Conservation (phyloP, 2,329 filamentous ascomycete species). For the Chaetothyriales sp. region DNA sequence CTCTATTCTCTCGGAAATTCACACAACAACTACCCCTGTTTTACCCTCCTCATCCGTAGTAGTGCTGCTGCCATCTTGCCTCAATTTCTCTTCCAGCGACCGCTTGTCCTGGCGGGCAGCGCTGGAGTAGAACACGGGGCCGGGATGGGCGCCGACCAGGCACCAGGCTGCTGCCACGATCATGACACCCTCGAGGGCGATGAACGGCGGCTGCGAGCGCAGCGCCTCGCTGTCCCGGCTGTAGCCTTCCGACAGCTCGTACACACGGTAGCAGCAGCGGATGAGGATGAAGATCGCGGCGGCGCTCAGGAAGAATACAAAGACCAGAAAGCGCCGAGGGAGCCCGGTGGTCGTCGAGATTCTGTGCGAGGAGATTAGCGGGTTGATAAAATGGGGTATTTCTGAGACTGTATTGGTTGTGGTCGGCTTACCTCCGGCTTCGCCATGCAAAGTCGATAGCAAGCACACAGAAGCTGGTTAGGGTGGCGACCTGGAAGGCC, state of each 20-base stretch:
- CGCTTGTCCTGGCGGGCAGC: neutral
- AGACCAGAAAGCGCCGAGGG: slow-evolving; percentile 37
- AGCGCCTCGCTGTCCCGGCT: slow-evolving; percentile 39
- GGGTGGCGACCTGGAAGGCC: slow-evolving; percentile 28
- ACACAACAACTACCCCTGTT: too few relatives aligned
- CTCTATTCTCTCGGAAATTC: too few relatives aligned
- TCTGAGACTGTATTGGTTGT: neutral
- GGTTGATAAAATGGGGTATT: too few relatives aligned
- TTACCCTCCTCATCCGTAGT: too few relatives aligned
- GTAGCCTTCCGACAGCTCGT: slow-evolving; percentile 43
- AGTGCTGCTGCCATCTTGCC: neutral
- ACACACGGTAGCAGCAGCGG: slow-evolving; percentile 51
- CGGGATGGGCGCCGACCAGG: neutral
- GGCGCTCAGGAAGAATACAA: slow-evolving; percentile 41
- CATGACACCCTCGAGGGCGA: slow-evolving; percentile 42
- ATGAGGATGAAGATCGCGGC: slow-evolving; percentile 52
- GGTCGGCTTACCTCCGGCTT: slow-evolving; percentile 2
- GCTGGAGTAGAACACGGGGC: neutral
- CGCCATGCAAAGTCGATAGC: slow-evolving; percentile 21
- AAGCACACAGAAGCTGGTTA: slow-evolving; percentile 23
- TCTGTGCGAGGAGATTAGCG: too few relatives aligned
- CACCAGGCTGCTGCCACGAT: slow-evolving; percentile 9
- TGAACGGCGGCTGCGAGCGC: slow-evolving; percentile 40
- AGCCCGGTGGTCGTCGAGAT: slow-evolving; percentile 13
- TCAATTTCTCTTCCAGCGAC: neutral